Percentiles rank a stretch among this genome's conserved stretches.
These are phyloP conservation scores for Talaromyces sp. DNA, from an alignment of 2,329 filamentous ascomycete genomes.

Conservation along the genomic window DNA sequence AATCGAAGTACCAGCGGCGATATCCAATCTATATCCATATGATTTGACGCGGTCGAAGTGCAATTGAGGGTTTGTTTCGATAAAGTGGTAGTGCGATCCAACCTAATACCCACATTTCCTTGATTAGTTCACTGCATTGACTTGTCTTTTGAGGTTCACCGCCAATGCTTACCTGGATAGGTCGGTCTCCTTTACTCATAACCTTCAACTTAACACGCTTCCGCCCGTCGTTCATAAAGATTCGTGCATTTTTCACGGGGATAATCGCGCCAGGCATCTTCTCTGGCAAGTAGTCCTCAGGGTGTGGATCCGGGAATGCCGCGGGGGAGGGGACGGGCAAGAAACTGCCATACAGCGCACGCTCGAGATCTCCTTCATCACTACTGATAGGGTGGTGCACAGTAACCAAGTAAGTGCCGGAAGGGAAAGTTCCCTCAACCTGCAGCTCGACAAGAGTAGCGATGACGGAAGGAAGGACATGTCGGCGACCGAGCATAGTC, in stretches of 20 bases:
- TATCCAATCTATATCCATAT: constrained; percentile 85
- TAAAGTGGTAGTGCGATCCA: constrained; percentile 94
- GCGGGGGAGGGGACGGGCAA: constrained; percentile 73
- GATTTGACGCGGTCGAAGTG: constrained; percentile 82
- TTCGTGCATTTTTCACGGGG: constrained; percentile 65
- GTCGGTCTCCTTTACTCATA: constrained; percentile 83
- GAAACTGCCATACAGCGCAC: constrained; percentile 88
- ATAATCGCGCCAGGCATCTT: constrained; percentile 80
- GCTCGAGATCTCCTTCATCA: constrained; percentile 83
- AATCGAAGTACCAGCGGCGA: constrained; percentile 86
- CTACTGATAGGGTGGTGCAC: constrained; percentile 86
- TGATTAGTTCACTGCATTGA: neutral
- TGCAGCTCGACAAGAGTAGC: constrained; percentile 80
- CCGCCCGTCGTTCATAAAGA: constrained; percentile 73
- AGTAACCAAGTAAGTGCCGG: constrained; percentile 90
- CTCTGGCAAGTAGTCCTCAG: constrained; percentile 66
- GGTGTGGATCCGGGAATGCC: constrained; percentile 67
- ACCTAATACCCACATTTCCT: constrained; percentile 48
- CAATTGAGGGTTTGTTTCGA: constrained; percentile 89
- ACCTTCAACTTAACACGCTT: constrained; percentile 74
- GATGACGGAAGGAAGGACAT: constrained; percentile 82
- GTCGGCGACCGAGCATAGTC: constrained; percentile 89
- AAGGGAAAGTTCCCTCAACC: constrained; percentile 91
- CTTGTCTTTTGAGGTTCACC: neutral
- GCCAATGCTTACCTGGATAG: constrained; percentile 70